These are phyloP conservation scores for Neofusicoccum parvum DNA, from an alignment of 2,329 filamentous ascomycete genomes.

Conservation along the genomic window DNA sequence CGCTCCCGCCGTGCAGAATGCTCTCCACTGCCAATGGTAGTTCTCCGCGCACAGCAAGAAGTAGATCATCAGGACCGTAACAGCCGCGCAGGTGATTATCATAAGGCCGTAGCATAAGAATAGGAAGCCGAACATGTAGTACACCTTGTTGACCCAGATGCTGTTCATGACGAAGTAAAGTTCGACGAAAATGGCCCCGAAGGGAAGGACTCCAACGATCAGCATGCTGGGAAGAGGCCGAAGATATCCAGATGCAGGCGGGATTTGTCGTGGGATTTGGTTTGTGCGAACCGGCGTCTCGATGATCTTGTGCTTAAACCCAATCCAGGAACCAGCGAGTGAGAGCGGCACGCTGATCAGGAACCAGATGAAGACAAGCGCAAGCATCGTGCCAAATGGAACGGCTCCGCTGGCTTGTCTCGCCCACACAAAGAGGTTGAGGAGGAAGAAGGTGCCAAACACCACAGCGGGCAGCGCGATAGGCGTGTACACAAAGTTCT, in stretches of 20 bases:
- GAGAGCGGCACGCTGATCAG: conserved; percentile 92
- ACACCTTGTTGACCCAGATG: conserved; percentile 98
- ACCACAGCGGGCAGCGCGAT: conserved; percentile 82
- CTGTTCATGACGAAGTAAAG: conserved; percentile 99
- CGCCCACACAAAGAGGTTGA: conserved; percentile 96
- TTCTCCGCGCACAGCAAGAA: conserved; percentile 95
- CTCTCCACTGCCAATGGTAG: conserved; percentile 98
- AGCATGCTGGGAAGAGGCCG: conserved; percentile 87
- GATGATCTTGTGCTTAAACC: conserved; percentile 72
- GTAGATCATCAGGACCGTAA: conserved; percentile 92
- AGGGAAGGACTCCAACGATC: conserved; percentile 88
- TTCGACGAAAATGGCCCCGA: conserved; percentile 96
- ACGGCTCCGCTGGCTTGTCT: conserved; percentile 91
- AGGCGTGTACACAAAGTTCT: conserved; percentile 87
- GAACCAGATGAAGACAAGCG: conserved; percentile 94
- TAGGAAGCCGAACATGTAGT: conserved; percentile 99
- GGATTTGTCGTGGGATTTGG: conserved; percentile 97
- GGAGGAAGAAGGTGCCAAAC: conserved; percentile 85
- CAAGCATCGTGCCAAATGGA: conserved; percentile 94
- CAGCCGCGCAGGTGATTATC: conserved; percentile 91
- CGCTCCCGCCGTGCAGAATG: conserved; percentile 88
- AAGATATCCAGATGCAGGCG: conserved; percentile 79
- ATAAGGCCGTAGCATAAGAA: conserved; percentile 97
- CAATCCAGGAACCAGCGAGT: conserved; percentile 87
- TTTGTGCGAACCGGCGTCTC: conserved; percentile 89